phyloP scores from a whole-genome alignment of 179 eudicot genomes.

The Pouteria campechiana region DNA sequence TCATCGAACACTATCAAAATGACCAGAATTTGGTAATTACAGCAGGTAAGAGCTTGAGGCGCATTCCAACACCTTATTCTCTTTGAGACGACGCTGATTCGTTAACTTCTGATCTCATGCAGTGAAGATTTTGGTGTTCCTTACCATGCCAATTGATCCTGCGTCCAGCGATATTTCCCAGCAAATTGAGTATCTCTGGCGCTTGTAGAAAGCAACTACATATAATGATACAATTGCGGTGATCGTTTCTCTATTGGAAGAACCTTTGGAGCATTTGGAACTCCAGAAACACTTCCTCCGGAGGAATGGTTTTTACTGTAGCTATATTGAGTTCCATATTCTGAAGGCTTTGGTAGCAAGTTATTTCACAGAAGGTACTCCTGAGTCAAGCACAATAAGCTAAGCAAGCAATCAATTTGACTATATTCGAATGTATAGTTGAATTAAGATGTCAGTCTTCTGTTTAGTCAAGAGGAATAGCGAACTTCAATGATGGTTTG shows the following conservation, averaged over 20 bases:
- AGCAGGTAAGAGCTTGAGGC: constrained; percentile 34
- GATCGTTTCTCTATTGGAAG: constrained; percentile 70
- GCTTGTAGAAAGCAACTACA: constrained; percentile 54
- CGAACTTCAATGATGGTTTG: too few species aligned
- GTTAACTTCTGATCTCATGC: constrained; percentile 6
- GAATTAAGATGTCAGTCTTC: too few species aligned
- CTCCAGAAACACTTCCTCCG: too few species aligned
- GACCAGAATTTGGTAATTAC: constrained; percentile 74
- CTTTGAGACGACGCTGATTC: neutral
- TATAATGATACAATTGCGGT: constrained; percentile 55
- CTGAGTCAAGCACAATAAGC: too few species aligned
- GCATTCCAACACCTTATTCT: neutral
- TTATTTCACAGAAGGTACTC: too few species aligned
- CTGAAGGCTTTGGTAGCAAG: too few species aligned
- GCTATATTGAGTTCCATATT: too few species aligned
- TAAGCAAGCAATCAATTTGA: too few species aligned
- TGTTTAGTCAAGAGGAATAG: too few species aligned
- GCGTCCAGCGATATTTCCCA: constrained; percentile 56
- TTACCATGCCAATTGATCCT: constrained; percentile 90
- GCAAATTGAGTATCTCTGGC: constrained; percentile 86
- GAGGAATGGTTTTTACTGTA: too few species aligned
- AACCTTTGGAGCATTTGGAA: constrained; percentile 83
- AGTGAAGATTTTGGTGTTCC: constrained; percentile 95
- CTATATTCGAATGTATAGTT: too few species aligned
- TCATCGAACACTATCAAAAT: constrained; percentile 65